phyloP scores from a whole-genome alignment of 2,329 filamentous ascomycete species.

The Nannizzia gypsea region DNA sequence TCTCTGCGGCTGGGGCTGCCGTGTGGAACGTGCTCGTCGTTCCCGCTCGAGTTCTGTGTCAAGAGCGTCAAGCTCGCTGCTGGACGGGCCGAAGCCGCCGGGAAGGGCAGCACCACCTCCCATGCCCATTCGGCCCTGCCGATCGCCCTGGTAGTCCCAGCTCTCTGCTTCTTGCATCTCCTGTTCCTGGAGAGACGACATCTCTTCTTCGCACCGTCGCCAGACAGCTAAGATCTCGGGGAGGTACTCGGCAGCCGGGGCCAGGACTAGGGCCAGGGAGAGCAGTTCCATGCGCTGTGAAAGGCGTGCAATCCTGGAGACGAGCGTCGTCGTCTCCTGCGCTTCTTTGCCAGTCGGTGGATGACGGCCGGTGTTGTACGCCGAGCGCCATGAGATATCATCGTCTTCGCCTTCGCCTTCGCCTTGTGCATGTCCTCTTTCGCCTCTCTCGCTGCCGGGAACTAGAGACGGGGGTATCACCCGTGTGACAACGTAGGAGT shows the following conservation, averaged over 20 bases:
- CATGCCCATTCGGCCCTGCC: not conserved
- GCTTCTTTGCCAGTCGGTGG: slow-evolving; percentile 25
- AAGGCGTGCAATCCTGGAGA: slow-evolving; percentile 41
- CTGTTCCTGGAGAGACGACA: slow-evolving; percentile 41
- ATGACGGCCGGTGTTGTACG: slow-evolving; percentile 50
- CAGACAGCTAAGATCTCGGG: slow-evolving; percentile 52
- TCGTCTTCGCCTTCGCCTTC: slow-evolving; percentile 30
- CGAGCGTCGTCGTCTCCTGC: slow-evolving; percentile 22
- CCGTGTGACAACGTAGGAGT: slow-evolving; percentile 53
- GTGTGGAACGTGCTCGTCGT: slow-evolving; percentile 21
- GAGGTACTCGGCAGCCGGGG: slow-evolving; percentile 43
- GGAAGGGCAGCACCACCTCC: slow-evolving; percentile 24
- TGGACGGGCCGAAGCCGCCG: slow-evolving; percentile 34
- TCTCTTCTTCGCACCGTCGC: slow-evolving; percentile 52
- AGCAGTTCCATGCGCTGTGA: slow-evolving; percentile 55
- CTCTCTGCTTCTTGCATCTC: slow-evolving; percentile 46
- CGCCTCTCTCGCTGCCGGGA: slow-evolving; percentile 15
- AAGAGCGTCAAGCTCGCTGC: slow-evolving; percentile 34
- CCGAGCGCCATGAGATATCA: slow-evolving; percentile 53
- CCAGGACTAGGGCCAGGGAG: slow-evolving; percentile 49
- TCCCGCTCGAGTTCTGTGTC: slow-evolving; percentile 33
- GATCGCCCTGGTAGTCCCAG: slow-evolving; percentile 47
- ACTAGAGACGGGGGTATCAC: slow-evolving; percentile 32
- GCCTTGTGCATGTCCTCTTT: not conserved
- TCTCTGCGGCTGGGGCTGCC: slow-evolving; percentile 11